Base-by-base conservation (phyloP, 345 rosid species). In the Salix arbutifolia region DNA sequence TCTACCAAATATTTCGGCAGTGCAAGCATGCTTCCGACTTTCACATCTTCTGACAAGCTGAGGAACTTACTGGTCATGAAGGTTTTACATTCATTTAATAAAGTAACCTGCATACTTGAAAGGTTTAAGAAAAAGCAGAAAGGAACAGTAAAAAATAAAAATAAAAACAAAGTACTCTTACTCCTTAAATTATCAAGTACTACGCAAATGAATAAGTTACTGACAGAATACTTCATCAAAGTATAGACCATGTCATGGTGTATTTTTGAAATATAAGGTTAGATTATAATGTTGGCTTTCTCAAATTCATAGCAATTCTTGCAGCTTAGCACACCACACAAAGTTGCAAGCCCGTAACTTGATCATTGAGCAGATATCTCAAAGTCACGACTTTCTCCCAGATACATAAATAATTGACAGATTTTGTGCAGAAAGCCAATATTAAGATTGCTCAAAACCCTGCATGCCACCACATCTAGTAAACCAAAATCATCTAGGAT, bases 11-110 rank as follows among this genome's bases (percentile, higher is more conserved):
- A 70, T 13, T 70, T 70, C 0, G 60, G 60, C 73, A 70, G 56
- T 48, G 25, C 37, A 70, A 70, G 7, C 25, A 28, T 16, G 17
- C 61, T 23, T 14, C 73, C 61, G 1, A 19, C 48, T 12, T 33
- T 70, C 37, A 70, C 73, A 11, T 70, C 73, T 46, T 70, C 73
- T 10, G 73, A 70, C 28, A 46, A 44, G 28, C 60, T 70, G 31
- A 70, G 35, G 60, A 46, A 46, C 33, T 46, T 70, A 70, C 23
- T 70, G 73, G 58, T 44, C 60, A 70, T n/a, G 60, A 70, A 44
- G 60, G 60, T 46, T 70, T 70, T 70, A 46, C 44, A 60, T 25
- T 70, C 73, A 46, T 26, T 46, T 70, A 70, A 33, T 46, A 70
- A 70, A 44, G 60, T 70, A 2, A 70, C 58, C 73, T 70, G 38